Evolutionary conservation across 768 basidiomycete species (phyloP).

Genomic region (Arthromyces matolae): DNA sequence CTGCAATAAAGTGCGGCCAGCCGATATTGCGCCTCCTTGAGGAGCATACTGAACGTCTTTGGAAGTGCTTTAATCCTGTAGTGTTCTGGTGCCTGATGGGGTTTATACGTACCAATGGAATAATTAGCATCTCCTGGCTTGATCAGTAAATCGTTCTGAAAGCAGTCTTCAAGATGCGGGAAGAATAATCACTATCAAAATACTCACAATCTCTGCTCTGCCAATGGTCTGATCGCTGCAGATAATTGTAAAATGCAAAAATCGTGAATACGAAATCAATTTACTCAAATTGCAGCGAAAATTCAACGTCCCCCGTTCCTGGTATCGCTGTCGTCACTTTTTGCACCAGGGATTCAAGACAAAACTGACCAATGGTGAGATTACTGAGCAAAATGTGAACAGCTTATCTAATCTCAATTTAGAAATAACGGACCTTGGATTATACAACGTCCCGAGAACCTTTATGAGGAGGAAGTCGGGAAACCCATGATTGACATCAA

Average conservation of each 20-base stretch:
- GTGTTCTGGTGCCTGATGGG: neutral
- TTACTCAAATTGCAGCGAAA: slow-evolving; percentile 53
- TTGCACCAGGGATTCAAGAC: too few species aligned
- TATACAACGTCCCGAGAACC: slow-evolving; percentile 55
- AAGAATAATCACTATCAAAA: neutral
- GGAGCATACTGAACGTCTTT: slow-evolving; percentile 60
- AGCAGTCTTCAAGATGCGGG: slow-evolving; percentile 4
- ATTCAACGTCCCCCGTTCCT: slow-evolving; percentile 63
- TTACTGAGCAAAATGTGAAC: slow-evolving; percentile 22
- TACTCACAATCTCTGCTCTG: slow-evolving; percentile 49
- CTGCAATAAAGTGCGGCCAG: slow-evolving; percentile 56
- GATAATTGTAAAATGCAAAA: slow-evolving; percentile 1
- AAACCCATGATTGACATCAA: slow-evolving; percentile 70
- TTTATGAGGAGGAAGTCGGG: slow-evolving; percentile 65
- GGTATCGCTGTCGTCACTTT: too few species aligned
- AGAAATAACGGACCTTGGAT: slow-evolving; percentile 48
- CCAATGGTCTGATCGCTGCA: slow-evolving; percentile 51
- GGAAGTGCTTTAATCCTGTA: neutral
- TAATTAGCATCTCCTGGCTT: slow-evolving; percentile 55
- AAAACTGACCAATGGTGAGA: slow-evolving; percentile 37
- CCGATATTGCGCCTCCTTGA: slow-evolving; percentile 46
- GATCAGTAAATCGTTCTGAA: slow-evolving; percentile 51
- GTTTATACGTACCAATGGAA: slow-evolving; percentile 40
- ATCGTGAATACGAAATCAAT: slow-evolving; percentile 15
- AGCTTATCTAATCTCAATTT: slow-evolving; percentile 15